Evolutionary conservation across 2,329 filamentous ascomycete genomes (phyloP).

Genomic region (Fusarium albidum): DNA sequence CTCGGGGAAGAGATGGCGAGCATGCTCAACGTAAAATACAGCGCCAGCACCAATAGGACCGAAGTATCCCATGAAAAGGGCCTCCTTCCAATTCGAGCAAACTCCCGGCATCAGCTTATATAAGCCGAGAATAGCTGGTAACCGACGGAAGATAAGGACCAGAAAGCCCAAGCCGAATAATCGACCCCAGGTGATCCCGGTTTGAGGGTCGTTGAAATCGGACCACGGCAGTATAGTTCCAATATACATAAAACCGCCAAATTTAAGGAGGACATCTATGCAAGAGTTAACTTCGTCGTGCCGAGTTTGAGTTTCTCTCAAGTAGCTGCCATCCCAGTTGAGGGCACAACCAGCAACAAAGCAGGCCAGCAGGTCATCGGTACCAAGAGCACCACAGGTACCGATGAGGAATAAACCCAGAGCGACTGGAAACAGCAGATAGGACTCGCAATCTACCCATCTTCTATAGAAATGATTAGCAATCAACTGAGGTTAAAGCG

Average conservation of each 20-base stretch:
- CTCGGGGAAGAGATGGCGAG: conserved; percentile 51
- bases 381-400: conserved; percentile 64
- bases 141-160: conserved; percentile 61
- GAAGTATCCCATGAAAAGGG: conserved; percentile 71
- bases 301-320: conserved; percentile 61
- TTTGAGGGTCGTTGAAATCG: conserved; percentile 60
- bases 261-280: conserved; percentile 66
- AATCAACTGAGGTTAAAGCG: too few relatives aligned
- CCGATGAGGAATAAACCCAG: conserved; percentile 66
- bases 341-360: conserved; percentile 66
- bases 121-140: conserved; percentile 57
- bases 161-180: conserved; percentile 60
- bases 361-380: conserved; percentile 68
- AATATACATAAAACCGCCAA: conserved; percentile 67
- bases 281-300: conserved; percentile 68
- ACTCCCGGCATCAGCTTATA: conserved; percentile 55
- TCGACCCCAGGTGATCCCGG: conserved; percentile 59
- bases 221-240: conserved; percentile 63
- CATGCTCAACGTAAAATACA: conserved; percentile 72
- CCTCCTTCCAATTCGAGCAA: conserved; percentile 62
- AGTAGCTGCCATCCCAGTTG: conserved; percentile 70
- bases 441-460: conserved; percentile 65
- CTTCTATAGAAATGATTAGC: conserved; percentile 46
- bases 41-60: conserved; percentile 81
- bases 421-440: conserved; percentile 60